Conservation (phyloP, 345 rosid genomes). For the Aquilaria yunnanensis region DNA sequence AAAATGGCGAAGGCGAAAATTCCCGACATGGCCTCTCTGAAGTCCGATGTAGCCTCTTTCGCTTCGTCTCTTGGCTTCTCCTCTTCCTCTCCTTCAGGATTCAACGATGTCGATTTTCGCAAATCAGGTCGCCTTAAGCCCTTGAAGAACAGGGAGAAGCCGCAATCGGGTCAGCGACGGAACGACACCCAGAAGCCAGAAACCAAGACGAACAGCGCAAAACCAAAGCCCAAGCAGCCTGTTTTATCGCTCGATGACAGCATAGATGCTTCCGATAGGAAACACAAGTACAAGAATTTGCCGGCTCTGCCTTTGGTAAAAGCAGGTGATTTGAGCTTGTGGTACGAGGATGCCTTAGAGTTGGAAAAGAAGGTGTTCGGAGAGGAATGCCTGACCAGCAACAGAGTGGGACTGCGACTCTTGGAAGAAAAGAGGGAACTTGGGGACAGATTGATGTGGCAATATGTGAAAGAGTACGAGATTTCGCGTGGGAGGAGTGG, state of each 20-base stretch:
- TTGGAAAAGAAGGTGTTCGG: constrained; percentile 73
- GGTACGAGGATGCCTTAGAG: constrained; percentile 73
- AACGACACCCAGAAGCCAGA: constrained; percentile 15
- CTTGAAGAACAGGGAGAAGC: neutral
- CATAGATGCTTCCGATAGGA: neutral
- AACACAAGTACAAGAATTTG: constrained; percentile 41
- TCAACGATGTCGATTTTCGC: constrained; percentile 69
- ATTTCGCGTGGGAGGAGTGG: constrained; percentile 61
- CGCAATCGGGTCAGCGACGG: constrained; percentile 11
- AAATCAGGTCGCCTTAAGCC: constrained; percentile 28
- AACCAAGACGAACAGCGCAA: constrained; percentile 7
- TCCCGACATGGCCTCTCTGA: constrained; percentile 31
- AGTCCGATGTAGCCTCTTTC: constrained; percentile 69
- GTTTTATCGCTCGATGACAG: constrained; percentile 45
- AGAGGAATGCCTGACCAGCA: constrained; percentile 21
- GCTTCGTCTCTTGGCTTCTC: constrained; percentile 77
- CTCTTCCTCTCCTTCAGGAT: constrained; percentile 48
- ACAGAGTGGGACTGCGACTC: constrained; percentile 27
- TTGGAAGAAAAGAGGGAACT: constrained; percentile 61
- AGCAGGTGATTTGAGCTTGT: constrained; percentile 54
- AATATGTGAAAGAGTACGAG: constrained; percentile 62
- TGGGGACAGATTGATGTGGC: constrained; percentile 84
- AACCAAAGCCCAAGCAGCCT: constrained; percentile 49
- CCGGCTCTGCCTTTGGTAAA: constrained; percentile 73
- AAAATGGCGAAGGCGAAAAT: constrained; percentile 33